A percentile compares a stretch with the other conserved stretches of the same genome.
These are phyloP conservation scores for Ogataea pilisensis DNA, from an alignment of 805 yeast species.

Conservation along the genomic window DNA sequence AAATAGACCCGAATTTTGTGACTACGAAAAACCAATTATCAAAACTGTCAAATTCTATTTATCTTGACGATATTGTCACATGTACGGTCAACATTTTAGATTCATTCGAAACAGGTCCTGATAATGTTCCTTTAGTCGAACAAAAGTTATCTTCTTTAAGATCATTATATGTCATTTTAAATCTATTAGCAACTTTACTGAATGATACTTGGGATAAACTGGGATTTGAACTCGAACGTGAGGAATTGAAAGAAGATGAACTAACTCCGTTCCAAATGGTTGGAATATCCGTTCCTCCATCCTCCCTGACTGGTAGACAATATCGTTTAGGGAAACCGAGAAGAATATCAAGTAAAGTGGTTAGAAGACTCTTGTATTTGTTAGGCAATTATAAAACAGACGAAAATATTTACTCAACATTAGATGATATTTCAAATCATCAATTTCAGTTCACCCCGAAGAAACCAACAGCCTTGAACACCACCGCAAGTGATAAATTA, in stretches of 20 bases:
- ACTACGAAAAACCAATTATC: slow-evolving; percentile 32
- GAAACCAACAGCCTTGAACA: slow-evolving; percentile 9
- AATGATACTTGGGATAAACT: slow-evolving; percentile 17
- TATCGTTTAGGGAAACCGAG: slow-evolving; percentile 15
- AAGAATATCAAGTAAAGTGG: slow-evolving; percentile 7
- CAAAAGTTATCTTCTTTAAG: slow-evolving; percentile 25
- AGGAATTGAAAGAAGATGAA: background rate
- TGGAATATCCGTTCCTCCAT: slow-evolving; percentile 10
- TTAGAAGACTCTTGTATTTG: slow-evolving; percentile 10
- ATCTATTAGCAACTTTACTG: slow-evolving; percentile 36
- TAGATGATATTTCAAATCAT: slow-evolving; percentile 12
- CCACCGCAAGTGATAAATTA: slow-evolving; percentile 14
- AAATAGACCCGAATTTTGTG: slow-evolving; percentile 33
- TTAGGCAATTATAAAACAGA: slow-evolving; percentile 18
- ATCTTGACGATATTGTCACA: slow-evolving; percentile 29
- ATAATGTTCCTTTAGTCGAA: slow-evolving; percentile 21
- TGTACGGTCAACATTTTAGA: slow-evolving; percentile 25
- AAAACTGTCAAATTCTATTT: slow-evolving; percentile 25
- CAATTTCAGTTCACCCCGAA: slow-evolving; percentile 6
- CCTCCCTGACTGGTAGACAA: slow-evolving; percentile 6
- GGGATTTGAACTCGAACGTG: background rate
- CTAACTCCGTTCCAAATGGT: slow-evolving; percentile 7
- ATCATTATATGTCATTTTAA: slow-evolving; percentile 34
- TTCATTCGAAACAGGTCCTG: slow-evolving; percentile 23
- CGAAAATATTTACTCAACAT: slow-evolving; percentile 23